phyloP scores from a whole-genome alignment of 2,329 filamentous ascomycete genomes.

The Ilyonectria mors-panacis region DNA sequence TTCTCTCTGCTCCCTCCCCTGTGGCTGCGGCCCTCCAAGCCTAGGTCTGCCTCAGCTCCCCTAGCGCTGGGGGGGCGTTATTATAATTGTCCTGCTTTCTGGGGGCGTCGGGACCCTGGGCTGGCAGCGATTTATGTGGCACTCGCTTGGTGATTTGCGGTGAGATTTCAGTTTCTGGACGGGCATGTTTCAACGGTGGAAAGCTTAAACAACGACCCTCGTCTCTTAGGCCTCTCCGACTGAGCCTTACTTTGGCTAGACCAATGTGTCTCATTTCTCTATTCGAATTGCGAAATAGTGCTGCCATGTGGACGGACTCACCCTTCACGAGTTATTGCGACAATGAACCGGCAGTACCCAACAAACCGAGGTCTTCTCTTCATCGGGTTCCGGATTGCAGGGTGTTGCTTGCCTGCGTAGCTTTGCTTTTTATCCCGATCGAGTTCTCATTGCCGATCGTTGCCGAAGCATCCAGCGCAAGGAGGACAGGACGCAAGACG shows the following conservation, averaged over 20 bases:
- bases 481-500: not conserved
- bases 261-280: conserved; percentile 12
- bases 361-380: conserved; percentile 1
- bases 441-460: conserved; percentile 17
- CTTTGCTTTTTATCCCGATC: conserved; percentile 19
- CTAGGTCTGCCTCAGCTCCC: not conserved
- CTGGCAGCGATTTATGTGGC: not conserved
- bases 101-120: not conserved
- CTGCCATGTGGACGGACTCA: not conserved
- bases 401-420: conserved; percentile 4
- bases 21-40: not conserved
- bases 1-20: not conserved
- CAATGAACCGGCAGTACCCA: conserved; percentile 1
- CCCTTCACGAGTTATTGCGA: not conserved
- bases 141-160: conserved; percentile 8
- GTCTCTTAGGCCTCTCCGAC: conserved; percentile 1
- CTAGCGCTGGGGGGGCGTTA: not conserved
- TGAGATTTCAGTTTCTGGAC: not conserved
- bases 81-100: not conserved
- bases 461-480: conserved; percentile 12
- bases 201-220: conserved; percentile 18
- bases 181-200: conserved; percentile 13
- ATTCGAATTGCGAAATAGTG: conserved; percentile 9
- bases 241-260: not conserved
- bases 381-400: conserved; percentile 13